Percentiles rank a stretch among this genome's conserved stretches.
These are phyloP conservation scores for Pleurotus platypus DNA, from an alignment of 768 basidiomycete genomes.

Conservation along the genomic window DNA sequence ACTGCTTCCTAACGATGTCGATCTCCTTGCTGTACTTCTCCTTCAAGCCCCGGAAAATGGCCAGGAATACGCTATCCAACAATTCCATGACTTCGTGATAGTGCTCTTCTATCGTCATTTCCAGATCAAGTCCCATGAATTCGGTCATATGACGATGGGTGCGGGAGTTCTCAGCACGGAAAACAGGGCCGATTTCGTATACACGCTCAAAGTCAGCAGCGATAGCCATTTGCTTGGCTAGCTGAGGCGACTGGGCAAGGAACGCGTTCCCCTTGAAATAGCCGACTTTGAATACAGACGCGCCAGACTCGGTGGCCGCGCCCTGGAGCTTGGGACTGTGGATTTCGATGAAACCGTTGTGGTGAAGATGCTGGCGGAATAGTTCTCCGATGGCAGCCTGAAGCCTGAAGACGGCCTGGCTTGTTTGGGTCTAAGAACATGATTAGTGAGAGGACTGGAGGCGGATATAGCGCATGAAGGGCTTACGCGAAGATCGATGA, in stretches of 20 bases:
- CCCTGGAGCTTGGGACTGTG: conserved; percentile 98
- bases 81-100: conserved; percentile 97
- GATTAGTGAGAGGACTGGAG: background rate
- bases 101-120: conserved; percentile 98
- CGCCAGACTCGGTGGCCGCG: conserved; percentile 94
- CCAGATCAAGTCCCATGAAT: conserved; percentile 97
- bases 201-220: conserved; percentile 98
- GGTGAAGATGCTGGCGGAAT: conserved; percentile 80
- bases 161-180: conserved; percentile 96
- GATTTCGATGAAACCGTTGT: conserved; percentile 84
- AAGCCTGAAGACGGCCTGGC: conserved; percentile 92
- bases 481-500: conserved; percentile 88
- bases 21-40: conserved; percentile 81
- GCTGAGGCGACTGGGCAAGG: conserved; percentile 94
- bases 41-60: conserved; percentile 82
- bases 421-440: conserved; percentile 74
- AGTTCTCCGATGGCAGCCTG: conserved; percentile 86
- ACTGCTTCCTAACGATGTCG: conserved; percentile 76
- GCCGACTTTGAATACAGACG: conserved; percentile 94
- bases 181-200: conserved; percentile 95
- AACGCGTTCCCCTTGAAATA: conserved; percentile 96
- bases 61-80: conserved; percentile 81
- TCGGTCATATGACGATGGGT: conserved; percentile 98
- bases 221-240: conserved; percentile 99
- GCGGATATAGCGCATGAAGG: background rate